phyloP scores from a whole-genome alignment of 495 filamentous ascomycete genomes.

The Penicillium coprophilum region DNA sequence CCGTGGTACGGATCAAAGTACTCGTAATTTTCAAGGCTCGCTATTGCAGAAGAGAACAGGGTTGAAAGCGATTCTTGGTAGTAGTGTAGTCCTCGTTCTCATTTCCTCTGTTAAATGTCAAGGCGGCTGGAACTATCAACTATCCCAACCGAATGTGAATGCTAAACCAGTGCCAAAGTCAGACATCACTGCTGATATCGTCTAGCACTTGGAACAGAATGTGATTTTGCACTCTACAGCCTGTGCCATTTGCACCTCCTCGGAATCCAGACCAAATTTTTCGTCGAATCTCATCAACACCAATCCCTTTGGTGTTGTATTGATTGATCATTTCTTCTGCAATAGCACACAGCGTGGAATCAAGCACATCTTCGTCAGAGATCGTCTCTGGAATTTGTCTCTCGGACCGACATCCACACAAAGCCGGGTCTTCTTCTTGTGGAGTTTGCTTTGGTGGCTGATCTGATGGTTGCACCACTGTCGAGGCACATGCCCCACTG shows the following conservation, averaged over 20 bases:
- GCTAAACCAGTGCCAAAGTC: slow-evolving; percentile 9
- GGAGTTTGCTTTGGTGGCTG: neutral
- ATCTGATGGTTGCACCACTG: neutral
- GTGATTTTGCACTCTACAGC: slow-evolving; percentile 46
- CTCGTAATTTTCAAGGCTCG: neutral
- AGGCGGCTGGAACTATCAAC: neutral
- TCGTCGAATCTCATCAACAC: slow-evolving; percentile 36
- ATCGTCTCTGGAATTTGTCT: slow-evolving; percentile 17
- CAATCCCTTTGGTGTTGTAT: slow-evolving; percentile 42
- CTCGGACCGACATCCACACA: slow-evolving; percentile 33
- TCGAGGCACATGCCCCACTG: neutral
- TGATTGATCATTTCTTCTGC: slow-evolving; percentile 42
- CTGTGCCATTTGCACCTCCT: slow-evolving; percentile 32
- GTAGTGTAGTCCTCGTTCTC: neutral
- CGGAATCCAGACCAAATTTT: slow-evolving; percentile 41
- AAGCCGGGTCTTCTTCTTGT: slow-evolving; percentile 13
- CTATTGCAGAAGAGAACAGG: neutral
- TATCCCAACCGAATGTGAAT: neutral
- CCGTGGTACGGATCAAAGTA: neutral
- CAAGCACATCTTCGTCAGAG: slow-evolving; percentile 31
- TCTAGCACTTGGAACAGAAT: slow-evolving; percentile 46
- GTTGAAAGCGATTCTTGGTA: neutral
- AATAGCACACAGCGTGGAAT: slow-evolving; percentile 45
- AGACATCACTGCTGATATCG: slow-evolving; percentile 41
- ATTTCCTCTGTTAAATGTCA: neutral